phyloP scores from a whole-genome alignment of 345 rosid genomes.

The Noccaea caerulescens region DNA sequence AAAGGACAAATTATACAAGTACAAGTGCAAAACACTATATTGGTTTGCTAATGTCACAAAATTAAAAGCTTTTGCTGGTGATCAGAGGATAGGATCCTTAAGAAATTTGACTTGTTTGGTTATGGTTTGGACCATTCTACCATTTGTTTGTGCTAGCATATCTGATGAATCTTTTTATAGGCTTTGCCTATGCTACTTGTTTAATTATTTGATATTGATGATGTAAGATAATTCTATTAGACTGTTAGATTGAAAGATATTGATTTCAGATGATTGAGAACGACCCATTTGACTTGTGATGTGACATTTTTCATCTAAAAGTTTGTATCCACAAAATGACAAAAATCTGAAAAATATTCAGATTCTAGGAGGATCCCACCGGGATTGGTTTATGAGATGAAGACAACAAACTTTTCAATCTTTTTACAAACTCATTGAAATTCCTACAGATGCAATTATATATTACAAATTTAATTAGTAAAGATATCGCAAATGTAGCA shows the following conservation, averaged over 20 bases:
- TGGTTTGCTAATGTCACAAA: not conserved
- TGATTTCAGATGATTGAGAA: not conserved
- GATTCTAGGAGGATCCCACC: too few relatives aligned
- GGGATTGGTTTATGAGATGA: too few relatives aligned
- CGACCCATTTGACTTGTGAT: not conserved
- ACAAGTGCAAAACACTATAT: not conserved
- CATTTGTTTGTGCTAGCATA: not conserved
- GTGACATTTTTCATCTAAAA: not conserved
- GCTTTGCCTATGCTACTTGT: not conserved
- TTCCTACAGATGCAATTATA: too few relatives aligned
- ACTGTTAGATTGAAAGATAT: not conserved
- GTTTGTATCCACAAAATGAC: too few relatives aligned
- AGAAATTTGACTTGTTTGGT: not conserved
- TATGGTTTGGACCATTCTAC: not conserved
- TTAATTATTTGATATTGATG: not conserved
- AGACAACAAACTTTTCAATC: too few relatives aligned
- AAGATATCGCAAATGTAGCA: too few relatives aligned
- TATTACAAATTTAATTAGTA: too few relatives aligned
- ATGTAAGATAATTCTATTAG: not conserved
- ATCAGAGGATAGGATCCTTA: not conserved
- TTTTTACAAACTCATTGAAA: too few relatives aligned
- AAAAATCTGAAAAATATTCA: too few relatives aligned
- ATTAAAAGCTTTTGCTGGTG: not conserved
- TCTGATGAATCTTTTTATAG: not conserved
- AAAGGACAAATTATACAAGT: too few relatives aligned